Evolutionary conservation across 1,139 yeast genomes (phyloP).

Genomic region (Nakaseomyces kungkrabaensis): DNA sequence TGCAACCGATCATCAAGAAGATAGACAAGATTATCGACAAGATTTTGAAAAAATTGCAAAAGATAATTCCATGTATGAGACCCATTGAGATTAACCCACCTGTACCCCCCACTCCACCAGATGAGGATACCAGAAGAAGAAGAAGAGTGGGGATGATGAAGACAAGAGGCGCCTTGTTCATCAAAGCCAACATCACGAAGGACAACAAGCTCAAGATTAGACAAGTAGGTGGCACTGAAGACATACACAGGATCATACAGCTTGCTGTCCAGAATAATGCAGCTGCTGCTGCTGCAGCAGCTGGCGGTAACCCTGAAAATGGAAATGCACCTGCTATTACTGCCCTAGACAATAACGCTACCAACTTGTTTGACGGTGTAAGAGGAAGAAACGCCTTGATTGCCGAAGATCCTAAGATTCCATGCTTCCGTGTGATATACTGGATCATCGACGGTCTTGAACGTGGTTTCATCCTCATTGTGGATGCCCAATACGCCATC

Average conservation of each 20-base stretch:
- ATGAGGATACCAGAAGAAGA: not conserved
- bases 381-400: not conserved
- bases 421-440: not conserved
- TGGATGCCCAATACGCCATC: not conserved
- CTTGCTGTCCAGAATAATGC: not conserved
- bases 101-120: not conserved
- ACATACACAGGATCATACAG: not conserved
- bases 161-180: not conserved
- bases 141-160: not conserved
- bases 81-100: not conserved
- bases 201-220: not conserved
- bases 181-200: not conserved
- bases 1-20: not conserved
- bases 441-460: not conserved
- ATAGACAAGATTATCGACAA: not conserved
- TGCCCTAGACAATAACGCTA: no score
- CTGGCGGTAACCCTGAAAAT: no score
- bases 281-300: no score
- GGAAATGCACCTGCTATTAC: no score
- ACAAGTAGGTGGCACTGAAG: not conserved
- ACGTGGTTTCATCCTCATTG: not conserved
- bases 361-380: not conserved
- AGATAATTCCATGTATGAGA: not conserved
- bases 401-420: not conserved
- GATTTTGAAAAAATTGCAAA: not conserved